These are phyloP conservation scores for Claviceps africana DNA, from an alignment of 2,329 filamentous ascomycete species.

Conservation along the genomic window DNA sequence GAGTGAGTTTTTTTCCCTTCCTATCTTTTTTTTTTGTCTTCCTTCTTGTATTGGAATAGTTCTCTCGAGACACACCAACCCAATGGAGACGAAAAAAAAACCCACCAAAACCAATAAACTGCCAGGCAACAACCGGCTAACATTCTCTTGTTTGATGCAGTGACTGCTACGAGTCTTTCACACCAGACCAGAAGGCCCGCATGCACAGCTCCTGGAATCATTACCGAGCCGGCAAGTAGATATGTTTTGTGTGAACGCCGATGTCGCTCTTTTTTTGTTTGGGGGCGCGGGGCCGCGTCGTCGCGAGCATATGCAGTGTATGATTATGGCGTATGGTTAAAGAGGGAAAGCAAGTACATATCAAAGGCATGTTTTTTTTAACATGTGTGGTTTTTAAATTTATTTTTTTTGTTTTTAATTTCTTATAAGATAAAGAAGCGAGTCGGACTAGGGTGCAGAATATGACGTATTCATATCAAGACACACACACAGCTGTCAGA, in stretches of 20 bases:
- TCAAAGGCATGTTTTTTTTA: too few species aligned
- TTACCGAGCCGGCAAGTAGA: not conserved
- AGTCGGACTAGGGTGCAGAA: too few species aligned
- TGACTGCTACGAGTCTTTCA: not conserved
- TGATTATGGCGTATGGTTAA: not conserved
- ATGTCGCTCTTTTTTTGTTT: not conserved
- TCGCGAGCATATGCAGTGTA: not conserved
- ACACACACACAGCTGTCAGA: too few species aligned
- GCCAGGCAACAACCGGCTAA: not conserved
- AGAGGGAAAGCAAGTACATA: not conserved
- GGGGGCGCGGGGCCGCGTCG: not conserved
- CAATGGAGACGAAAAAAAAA: too few species aligned
- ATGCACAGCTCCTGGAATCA: not conserved
- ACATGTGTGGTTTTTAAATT: too few species aligned
- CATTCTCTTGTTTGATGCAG: not conserved
- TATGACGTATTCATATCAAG: too few species aligned
- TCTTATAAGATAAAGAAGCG: too few species aligned
- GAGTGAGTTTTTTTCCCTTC: constrained; percentile 21
- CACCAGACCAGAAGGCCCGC: not conserved
- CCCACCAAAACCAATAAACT: too few species aligned
- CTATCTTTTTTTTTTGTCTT: not conserved
- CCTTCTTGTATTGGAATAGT: too few species aligned
- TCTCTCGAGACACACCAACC: too few species aligned
- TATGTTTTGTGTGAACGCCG: not conserved
- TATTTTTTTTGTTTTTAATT: too few species aligned